Conservation (phyloP, 1,284 basidiomycete species). For the Stygiomarasmius scandens region DNA sequence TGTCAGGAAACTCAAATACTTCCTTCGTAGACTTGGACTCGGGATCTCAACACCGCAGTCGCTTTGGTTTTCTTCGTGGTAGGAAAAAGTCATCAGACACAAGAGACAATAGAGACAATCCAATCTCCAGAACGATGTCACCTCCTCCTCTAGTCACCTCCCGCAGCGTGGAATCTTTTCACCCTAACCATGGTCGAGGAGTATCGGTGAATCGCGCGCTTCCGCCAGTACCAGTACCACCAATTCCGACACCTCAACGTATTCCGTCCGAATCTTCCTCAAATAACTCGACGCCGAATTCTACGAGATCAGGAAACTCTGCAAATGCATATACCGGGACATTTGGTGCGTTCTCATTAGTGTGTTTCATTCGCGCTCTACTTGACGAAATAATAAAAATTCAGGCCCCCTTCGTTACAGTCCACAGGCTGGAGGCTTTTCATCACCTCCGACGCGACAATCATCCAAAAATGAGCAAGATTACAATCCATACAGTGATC, state of each 20-base stretch:
- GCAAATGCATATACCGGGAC: conserved; percentile 1
- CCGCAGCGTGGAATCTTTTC: conserved; percentile 10
- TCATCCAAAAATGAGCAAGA: not conserved
- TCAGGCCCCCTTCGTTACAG: conserved; percentile 8
- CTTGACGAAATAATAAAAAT: too few relatives aligned
- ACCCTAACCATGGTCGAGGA: not conserved
- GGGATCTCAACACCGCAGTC: too few relatives aligned
- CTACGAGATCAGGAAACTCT: not conserved
- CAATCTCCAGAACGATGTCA: not conserved
- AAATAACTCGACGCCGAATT: not conserved
- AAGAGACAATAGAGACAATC: conserved; percentile 2
- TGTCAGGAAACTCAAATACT: too few relatives aligned
- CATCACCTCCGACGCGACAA: not conserved
- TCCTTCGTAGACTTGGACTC: too few relatives aligned
- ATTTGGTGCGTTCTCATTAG: not conserved
- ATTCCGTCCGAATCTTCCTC: not conserved
- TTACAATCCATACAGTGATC: not conserved
- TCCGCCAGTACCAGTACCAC: conserved; percentile 6
- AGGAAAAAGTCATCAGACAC: not conserved
- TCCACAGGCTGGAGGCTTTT: not conserved
- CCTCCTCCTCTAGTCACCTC: not conserved
- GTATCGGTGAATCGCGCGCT: conserved; percentile 1
- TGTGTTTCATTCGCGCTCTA: too few relatives aligned
- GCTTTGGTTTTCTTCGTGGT: too few relatives aligned
- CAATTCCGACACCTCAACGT: not conserved